Percentiles rank a stretch among this genome's conserved stretches.
phyloP scores from a whole-genome alignment of 345 rosid genomes.

The Syzygium aromaticum region DNA sequence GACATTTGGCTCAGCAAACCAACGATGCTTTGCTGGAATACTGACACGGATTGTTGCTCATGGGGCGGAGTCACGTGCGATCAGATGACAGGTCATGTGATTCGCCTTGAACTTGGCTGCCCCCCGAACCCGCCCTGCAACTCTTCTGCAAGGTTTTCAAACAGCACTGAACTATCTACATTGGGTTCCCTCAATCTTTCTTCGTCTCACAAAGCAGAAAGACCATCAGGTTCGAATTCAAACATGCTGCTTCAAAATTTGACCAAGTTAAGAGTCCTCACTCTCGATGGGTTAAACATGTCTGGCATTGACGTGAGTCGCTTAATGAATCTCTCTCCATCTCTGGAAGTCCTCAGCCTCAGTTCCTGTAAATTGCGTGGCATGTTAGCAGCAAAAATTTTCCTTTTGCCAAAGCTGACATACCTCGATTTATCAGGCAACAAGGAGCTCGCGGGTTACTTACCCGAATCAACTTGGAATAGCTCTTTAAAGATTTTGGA shows the following conservation, averaged over 20 bases:
- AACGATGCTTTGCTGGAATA: neutral
- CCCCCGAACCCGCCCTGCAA: neutral
- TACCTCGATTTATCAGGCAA: neutral
- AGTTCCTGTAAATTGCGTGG: neutral
- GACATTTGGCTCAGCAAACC: neutral
- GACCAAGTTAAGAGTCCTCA: neutral
- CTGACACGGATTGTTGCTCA: neutral
- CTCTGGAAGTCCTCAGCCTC: neutral
- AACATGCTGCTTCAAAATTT: neutral
- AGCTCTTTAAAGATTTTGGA: neutral
- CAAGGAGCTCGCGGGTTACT: neutral
- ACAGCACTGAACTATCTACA: neutral
- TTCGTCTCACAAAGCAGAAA: neutral
- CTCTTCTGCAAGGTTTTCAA: neutral
- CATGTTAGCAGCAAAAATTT: neutral
- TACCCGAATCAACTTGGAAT: neutral
- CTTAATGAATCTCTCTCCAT: neutral
- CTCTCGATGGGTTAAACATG: neutral
- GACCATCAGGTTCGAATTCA: neutral
- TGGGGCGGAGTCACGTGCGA: slow-evolving; percentile 8
- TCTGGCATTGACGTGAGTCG: neutral
- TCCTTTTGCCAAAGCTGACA: neutral
- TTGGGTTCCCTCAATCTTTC: neutral
- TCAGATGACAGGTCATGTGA: neutral
- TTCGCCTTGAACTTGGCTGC: neutral